phyloP scores from a whole-genome alignment of 768 basidiomycete genomes.

The Postia placenta region DNA sequence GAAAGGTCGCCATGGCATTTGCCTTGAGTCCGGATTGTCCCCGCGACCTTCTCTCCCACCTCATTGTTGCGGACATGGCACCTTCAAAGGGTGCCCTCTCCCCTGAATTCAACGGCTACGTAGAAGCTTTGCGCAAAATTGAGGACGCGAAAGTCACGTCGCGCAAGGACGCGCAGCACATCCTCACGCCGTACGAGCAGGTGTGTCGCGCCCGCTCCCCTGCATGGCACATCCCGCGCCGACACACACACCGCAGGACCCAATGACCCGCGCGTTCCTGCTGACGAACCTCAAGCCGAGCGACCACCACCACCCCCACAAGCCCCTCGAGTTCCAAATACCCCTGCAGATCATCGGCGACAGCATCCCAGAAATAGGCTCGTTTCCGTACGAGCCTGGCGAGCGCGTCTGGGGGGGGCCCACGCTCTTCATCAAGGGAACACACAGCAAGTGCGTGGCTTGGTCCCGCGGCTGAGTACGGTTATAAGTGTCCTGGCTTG shows the following conservation, averaged over 20 bases:
- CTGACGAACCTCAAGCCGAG: slow-evolving; percentile 69
- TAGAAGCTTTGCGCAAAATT: slow-evolving; percentile 69
- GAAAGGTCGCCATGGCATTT: slow-evolving; percentile 73
- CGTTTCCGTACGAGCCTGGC: slow-evolving; percentile 66
- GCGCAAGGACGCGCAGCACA: slow-evolving; percentile 63
- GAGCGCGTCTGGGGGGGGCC: slow-evolving; percentile 50
- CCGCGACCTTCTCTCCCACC: slow-evolving; percentile 34
- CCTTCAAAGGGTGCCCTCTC: slow-evolving; percentile 56
- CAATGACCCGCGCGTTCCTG: slow-evolving; percentile 72
- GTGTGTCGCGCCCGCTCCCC: slow-evolving; percentile 31
- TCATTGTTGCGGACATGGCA: slow-evolving; percentile 80
- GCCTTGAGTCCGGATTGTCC: slow-evolving; percentile 47
- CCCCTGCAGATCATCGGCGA: slow-evolving; percentile 62
- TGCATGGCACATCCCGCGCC: background rate
- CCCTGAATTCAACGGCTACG: slow-evolving; percentile 59
- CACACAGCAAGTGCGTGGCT: slow-evolving; percentile 59
- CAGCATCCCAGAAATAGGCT: slow-evolving; percentile 63
- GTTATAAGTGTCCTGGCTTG: background rate
- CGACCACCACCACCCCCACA: slow-evolving; percentile 18
- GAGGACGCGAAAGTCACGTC: slow-evolving; percentile 51
- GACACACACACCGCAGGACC: slow-evolving; percentile 43
- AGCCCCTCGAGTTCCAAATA: slow-evolving; percentile 59
- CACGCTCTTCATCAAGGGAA: slow-evolving; percentile 73
- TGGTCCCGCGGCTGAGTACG: background rate
- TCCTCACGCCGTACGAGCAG: slow-evolving; percentile 56